Evolutionary conservation across 2,329 filamentous ascomycete species (phyloP), one percentile per base, ranked within the genome.

Genomic region (Cytospora piceicola): DNA sequence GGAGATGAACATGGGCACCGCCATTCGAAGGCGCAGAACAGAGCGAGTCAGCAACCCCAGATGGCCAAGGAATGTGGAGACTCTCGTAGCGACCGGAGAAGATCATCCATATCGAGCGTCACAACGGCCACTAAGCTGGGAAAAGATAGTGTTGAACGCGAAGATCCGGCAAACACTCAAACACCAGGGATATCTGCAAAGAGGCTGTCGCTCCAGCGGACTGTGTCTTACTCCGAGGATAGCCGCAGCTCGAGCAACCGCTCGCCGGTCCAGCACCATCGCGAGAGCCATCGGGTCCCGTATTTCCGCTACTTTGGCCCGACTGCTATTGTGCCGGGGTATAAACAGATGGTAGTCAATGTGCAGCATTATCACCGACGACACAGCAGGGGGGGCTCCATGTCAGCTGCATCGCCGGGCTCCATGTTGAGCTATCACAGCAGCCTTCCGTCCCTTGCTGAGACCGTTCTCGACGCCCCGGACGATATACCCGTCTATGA

Each of bases 301-400:
- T 97, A 95, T 75, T 96, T 96, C 72, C 84, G 93, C 67, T 96
- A 95, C 77, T 95, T 96, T 74, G 93, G 93, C 0, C 92, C 92
- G 0, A 96, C 93, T 0, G 93, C 93, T 68, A 96, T 96, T 73
- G 92, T 95, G 61, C 93, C 93, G 1, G 93, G 93, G 27, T 96
- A 93, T 79, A 96, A 96, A 77, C 92, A 96, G 76, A 96, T 96
- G 92, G 91, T 96, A 30, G 89, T 91, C 66, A 73, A 77, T 54
- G 71, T 77, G 22, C 89, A 90, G 62, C 87, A 94, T 34, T 85
- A 89, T 66, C 88, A 90, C 67, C 82, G 87, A 66, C 84, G 88
- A 29, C 83, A 84, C 29, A 88, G 88, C 61, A 83, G 82, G 11
- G 81, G 78, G 8, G 83, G 82, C 59, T 89, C 86, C 22, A 83